A percentile compares a stretch with the other conserved stretches of the same genome.
Conservation (phyloP, 495 filamentous ascomycete genomes). For the Opeltia flavorubescens region DNA sequence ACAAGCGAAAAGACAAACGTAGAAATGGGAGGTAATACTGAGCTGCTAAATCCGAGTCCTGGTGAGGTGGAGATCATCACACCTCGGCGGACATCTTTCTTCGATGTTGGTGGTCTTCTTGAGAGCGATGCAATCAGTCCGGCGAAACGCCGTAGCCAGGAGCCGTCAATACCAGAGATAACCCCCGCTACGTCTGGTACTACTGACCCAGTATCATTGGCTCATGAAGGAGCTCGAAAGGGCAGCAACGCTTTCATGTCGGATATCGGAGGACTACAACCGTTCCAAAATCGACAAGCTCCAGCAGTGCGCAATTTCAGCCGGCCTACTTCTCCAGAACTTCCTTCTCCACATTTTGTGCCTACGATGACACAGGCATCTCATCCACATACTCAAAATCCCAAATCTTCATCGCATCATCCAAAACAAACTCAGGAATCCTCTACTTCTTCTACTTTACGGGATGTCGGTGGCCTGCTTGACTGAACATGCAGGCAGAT, state of each 20-base stretch:
- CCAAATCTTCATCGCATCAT: neutral
- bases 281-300: neutral
- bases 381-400: too few species aligned
- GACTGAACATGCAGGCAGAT: neutral
- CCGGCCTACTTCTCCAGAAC: neutral
- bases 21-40: constrained; percentile 15
- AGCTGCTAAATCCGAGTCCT: constrained; percentile 4
- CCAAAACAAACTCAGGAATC: neutral
- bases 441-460: neutral
- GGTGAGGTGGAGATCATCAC: constrained; percentile 17
- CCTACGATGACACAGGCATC: neutral
- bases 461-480: neutral
- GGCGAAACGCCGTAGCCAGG: neutral
- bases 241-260: neutral
- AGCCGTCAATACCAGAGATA: neutral
- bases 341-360: neutral
- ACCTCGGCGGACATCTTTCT: constrained; percentile 45
- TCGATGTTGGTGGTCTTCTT: constrained; percentile 56
- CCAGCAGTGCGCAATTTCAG: neutral
- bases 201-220: neutral
- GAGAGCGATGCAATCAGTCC: constrained; percentile 17
- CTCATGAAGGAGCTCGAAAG: neutral
- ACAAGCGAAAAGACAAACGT: neutral
- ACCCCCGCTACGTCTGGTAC: neutral
- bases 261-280: neutral